Conservation (phyloP, 2,329 filamentous ascomycete genomes). For the Trichoderma oligosporum region DNA sequence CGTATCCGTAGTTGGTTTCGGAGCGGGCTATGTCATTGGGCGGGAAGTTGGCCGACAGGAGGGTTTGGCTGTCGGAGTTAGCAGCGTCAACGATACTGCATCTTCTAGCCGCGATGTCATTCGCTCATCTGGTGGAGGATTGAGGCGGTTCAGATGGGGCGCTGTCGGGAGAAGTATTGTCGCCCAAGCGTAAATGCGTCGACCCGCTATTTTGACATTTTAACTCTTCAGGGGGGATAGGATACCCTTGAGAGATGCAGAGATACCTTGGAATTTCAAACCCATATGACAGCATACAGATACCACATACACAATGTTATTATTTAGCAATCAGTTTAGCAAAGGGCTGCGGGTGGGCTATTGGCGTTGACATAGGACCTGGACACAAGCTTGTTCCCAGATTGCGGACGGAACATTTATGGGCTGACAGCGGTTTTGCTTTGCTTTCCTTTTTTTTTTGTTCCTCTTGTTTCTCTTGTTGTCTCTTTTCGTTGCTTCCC, state of each 20-base stretch:
- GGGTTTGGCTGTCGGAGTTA: slow-evolving; percentile 41
- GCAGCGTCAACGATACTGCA: slow-evolving; percentile 44
- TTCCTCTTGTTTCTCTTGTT: neutral
- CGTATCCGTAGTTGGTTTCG: slow-evolving; percentile 65
- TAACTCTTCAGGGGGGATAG: neutral
- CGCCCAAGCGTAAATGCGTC: slow-evolving; percentile 33
- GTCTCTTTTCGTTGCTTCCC: neutral
- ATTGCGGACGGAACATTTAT: slow-evolving; percentile 17
- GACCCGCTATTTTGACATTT: neutral
- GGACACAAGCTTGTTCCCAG: slow-evolving; percentile 10
- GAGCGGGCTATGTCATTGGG: slow-evolving; percentile 65
- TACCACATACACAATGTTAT: slow-evolving; percentile 17
- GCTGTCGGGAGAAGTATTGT: slow-evolving; percentile 49
- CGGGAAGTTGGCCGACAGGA: slow-evolving; percentile 63
- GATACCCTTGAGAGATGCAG: neutral
- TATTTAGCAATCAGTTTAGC: slow-evolving; percentile 2
- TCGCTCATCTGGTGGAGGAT: slow-evolving; percentile 47
- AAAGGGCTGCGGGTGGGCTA: neutral
- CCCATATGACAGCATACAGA: slow-evolving; percentile 13
- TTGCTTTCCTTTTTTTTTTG: neutral
- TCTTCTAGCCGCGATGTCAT: slow-evolving; percentile 54
- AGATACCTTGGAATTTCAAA: slow-evolving; percentile 9
- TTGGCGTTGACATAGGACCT: slow-evolving; percentile 17
- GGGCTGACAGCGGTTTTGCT: slow-evolving; percentile 11
- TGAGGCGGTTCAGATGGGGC: slow-evolving; percentile 54